phyloP scores from a whole-genome alignment of 1,284 basidiomycete species.

The Tylopilus sp. region DNA sequence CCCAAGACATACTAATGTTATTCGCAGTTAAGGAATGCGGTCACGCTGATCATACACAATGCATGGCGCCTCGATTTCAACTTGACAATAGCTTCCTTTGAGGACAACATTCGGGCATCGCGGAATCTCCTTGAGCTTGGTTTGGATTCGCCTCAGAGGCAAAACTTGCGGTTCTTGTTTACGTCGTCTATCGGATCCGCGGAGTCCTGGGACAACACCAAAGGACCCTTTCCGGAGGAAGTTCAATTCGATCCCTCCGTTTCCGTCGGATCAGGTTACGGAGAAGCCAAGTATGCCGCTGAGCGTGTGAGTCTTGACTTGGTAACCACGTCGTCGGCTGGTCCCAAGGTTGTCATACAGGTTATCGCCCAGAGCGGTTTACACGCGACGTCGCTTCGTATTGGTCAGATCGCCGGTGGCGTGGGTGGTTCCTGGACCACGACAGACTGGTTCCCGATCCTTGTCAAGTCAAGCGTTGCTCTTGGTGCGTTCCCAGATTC shows the following conservation, averaged over 20 bases:
- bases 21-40: conserved; percentile 24
- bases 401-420: conserved; percentile 47
- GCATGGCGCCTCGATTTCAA: conserved; percentile 44
- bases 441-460: conserved; percentile 47
- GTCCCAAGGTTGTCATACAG: conserved; percentile 6
- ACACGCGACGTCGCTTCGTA: conserved; percentile 36
- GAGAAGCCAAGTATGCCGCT: conserved; percentile 47
- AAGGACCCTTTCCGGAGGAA: conserved; percentile 47
- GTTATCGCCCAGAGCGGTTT: conserved; percentile 40
- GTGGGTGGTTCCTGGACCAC: conserved; percentile 42
- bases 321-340: too few species aligned
- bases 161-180: conserved; percentile 45
- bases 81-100: conserved; percentile 35
- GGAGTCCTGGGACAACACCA: conserved; percentile 47
- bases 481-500: conserved; percentile 41
- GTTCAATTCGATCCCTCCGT: conserved; percentile 31
- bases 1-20: too few species aligned
- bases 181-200: conserved; percentile 46
- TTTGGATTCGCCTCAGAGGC: conserved; percentile 15
- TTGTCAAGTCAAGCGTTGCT: conserved; percentile 40
- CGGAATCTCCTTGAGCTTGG: conserved; percentile 33
- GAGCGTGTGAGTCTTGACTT: conserved; percentile 43
- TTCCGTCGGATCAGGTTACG: conserved; percentile 46
- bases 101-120: conserved; percentile 29
- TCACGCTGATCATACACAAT: conserved; percentile 43